phyloP scores from a whole-genome alignment of 352 stramenopile genomes.

The Globisporangium apiculatum region DNA sequence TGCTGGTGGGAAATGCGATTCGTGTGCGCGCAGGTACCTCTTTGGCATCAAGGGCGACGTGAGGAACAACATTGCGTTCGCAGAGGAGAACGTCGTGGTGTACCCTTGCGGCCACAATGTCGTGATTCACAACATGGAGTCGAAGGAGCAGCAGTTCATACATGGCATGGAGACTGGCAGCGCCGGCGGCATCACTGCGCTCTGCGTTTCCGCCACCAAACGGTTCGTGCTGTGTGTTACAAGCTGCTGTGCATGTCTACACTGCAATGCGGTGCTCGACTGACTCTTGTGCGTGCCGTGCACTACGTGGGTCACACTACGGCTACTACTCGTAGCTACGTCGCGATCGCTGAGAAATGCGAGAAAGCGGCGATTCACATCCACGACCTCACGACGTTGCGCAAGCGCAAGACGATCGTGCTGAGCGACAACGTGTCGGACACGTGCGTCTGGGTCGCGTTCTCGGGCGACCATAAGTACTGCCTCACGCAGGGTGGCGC shows the following conservation, averaged over 20 bases:
- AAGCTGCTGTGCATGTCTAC: neutral
- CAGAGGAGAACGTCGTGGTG: slow-evolving; percentile 80
- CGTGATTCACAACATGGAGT: slow-evolving; percentile 85
- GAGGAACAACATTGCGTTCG: slow-evolving; percentile 80
- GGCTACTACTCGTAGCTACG: slow-evolving; percentile 25
- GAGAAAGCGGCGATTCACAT: slow-evolving; percentile 85
- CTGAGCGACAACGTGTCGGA: slow-evolving; percentile 76
- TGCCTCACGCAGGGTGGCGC: slow-evolving; percentile 83
- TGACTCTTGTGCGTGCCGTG: neutral
- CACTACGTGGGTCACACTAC: no score
- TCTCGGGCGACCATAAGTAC: slow-evolving; percentile 89
- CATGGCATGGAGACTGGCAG: slow-evolving; percentile 74
- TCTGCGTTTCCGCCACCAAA: slow-evolving; percentile 75
- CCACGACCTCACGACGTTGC: slow-evolving; percentile 85
- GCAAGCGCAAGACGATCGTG: slow-evolving; percentile 79
- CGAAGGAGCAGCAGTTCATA: slow-evolving; percentile 87
- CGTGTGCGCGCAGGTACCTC: slow-evolving; percentile 36
- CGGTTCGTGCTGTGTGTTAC: slow-evolving; percentile 17
- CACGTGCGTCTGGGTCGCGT: slow-evolving; percentile 73
- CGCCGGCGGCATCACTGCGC: slow-evolving; percentile 76
- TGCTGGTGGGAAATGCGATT: neutral
- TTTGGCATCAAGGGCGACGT: slow-evolving; percentile 81
- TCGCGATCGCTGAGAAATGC: slow-evolving; percentile 85
- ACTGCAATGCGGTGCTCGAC: neutral
- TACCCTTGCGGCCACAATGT: slow-evolving; percentile 88